These are phyloP conservation scores for Inga leiocalycina DNA, from an alignment of 306 rosid genomes.

Conservation along the genomic window DNA sequence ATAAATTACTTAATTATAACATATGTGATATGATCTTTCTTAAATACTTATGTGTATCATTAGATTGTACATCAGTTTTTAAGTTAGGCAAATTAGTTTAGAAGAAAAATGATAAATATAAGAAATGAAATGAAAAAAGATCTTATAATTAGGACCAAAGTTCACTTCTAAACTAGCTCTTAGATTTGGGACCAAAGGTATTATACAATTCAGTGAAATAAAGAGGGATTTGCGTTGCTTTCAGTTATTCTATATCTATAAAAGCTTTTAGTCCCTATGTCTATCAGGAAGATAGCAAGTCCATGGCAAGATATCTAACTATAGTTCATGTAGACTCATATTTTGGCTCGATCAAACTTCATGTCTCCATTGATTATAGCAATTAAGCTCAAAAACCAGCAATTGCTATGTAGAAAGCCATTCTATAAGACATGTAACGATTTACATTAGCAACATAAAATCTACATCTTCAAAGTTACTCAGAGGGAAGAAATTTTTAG, in stretches of 20 bases:
- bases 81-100: too few species aligned
- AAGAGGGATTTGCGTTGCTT: neutral
- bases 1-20: too few species aligned
- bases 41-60: too few species aligned
- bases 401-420: neutral
- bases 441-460: neutral
- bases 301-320: conserved; percentile 10
- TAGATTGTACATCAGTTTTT: too few species aligned
- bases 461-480: neutral
- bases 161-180: too few species aligned
- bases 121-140: too few species aligned
- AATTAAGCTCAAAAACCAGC: neutral
- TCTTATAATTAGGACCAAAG: too few species aligned
- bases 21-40: too few species aligned
- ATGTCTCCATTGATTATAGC: neutral
- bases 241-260: neutral
- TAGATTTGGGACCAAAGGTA: too few species aligned
- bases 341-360: neutral
- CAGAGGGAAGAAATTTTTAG: neutral
- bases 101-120: too few species aligned
- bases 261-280: neutral
- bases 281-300: neutral
- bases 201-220: neutral
- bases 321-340: neutral
- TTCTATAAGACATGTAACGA: neutral